These are phyloP conservation scores for Phanerodontia chrysosporium DNA, from an alignment of 768 basidiomycete species.

Conservation along the genomic window DNA sequence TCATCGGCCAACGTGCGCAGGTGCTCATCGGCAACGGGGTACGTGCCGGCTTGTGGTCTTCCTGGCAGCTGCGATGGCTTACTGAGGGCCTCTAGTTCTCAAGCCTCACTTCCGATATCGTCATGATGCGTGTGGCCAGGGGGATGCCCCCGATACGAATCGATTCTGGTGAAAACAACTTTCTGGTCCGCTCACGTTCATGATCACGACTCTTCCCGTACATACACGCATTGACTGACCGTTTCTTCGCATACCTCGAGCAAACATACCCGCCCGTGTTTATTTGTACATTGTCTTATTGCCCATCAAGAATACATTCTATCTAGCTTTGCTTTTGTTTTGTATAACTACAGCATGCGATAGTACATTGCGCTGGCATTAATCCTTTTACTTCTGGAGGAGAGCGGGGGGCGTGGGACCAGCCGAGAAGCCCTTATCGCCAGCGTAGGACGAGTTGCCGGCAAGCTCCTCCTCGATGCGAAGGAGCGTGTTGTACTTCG, in stretches of 20 bases:
- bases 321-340: conserved; percentile 1
- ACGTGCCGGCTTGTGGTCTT: conserved; percentile 26
- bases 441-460: conserved; percentile 67
- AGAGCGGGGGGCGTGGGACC: conserved; percentile 72
- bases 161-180: conserved; percentile 36
- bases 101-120: conserved; percentile 45
- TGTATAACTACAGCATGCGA: conserved; percentile 3
- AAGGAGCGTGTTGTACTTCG: conserved; percentile 87
- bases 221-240: neutral
- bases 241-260: neutral
- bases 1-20: conserved; percentile 58
- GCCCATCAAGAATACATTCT: conserved; percentile 1
- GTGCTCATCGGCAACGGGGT: conserved; percentile 72
- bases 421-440: conserved; percentile 72
- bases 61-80: neutral
- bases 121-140: conserved; percentile 41
- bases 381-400: conserved; percentile 39
- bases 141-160: conserved; percentile 31
- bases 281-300: neutral
- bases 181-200: neutral
- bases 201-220: neutral
- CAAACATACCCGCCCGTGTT: neutral
- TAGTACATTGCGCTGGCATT: neutral
- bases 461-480: conserved; percentile 90
- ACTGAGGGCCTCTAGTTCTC: conserved; percentile 34